Evolutionary conservation across 2,329 filamentous ascomycete genomes (phyloP).

Genomic region (Fusarium sp.): DNA sequence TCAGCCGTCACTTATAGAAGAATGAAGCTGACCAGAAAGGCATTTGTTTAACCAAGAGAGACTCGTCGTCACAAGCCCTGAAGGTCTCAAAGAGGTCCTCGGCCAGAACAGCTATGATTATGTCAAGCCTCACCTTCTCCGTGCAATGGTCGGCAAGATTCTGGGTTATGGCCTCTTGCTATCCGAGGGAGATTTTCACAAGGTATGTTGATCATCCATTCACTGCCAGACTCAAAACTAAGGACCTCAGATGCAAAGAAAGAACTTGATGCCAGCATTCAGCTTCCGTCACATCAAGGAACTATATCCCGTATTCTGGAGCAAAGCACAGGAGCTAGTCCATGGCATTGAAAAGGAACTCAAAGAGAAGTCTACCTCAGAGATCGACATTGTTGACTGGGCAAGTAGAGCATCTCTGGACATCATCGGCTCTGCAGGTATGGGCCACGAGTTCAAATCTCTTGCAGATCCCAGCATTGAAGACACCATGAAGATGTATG

Average conservation of each 20-base stretch:
- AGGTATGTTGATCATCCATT: accelerated
- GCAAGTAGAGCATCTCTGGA: constrained; percentile 46
- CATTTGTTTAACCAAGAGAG: constrained; percentile 35
- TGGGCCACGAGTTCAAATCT: constrained; percentile 51
- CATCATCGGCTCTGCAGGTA: constrained; percentile 51
- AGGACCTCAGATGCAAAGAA: constrained; percentile 24
- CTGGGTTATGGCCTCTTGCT: constrained; percentile 11
- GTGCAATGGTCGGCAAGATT: constrained; percentile 33
- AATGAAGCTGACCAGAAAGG: background rate
- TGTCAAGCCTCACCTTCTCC: constrained; percentile 30
- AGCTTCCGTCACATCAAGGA: constrained; percentile 37
- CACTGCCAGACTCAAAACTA: background rate
- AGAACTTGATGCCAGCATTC: constrained; percentile 36
- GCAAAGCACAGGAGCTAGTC: constrained; percentile 26
- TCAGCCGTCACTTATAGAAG: accelerated
- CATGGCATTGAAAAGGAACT: constrained; percentile 6
- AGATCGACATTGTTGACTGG: constrained; percentile 31
- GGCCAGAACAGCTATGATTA: constrained; percentile 32
- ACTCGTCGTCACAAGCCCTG: constrained; percentile 17
- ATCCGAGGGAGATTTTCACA: constrained; percentile 30
- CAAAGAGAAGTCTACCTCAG: background rate
- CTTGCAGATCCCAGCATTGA: constrained; percentile 48
- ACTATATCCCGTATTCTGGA: constrained; percentile 31
- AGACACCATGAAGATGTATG: constrained; percentile 46
- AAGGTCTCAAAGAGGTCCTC: constrained; percentile 29